Evolutionary conservation across 768 basidiomycete genomes (phyloP).

Genomic region (Suillus hirtellus): DNA sequence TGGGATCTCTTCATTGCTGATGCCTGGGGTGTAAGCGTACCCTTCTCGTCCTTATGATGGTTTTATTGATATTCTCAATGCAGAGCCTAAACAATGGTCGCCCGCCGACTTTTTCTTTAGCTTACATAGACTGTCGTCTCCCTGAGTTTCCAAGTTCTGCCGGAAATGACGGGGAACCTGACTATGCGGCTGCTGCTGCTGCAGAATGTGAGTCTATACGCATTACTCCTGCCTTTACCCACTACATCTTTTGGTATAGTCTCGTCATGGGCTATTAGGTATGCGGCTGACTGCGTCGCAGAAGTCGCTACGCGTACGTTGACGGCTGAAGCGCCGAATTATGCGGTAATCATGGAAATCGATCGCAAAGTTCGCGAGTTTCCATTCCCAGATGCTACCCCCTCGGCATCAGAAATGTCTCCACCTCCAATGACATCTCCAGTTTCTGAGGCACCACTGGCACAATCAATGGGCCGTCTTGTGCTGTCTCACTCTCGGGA

Average conservation of each 20-base stretch:
- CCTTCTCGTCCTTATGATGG: background rate
- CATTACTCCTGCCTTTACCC: background rate
- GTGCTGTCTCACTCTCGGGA: constrained; percentile 38
- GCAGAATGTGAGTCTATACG: constrained; percentile 28
- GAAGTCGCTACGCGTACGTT: constrained; percentile 63
- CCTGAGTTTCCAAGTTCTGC: constrained; percentile 37
- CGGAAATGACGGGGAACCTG: constrained; percentile 14
- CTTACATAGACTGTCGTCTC: constrained; percentile 67
- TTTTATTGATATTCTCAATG: constrained; percentile 15
- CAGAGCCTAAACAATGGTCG: constrained; percentile 72
- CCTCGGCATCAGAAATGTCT: constrained; percentile 32
- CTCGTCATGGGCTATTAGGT: constrained; percentile 61
- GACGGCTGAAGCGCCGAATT: constrained; percentile 63
- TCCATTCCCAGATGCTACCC: constrained; percentile 47
- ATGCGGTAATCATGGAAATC: constrained; percentile 64
- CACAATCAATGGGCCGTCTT: constrained; percentile 40
- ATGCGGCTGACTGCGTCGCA: constrained; percentile 64
- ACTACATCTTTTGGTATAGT: constrained; percentile 37
- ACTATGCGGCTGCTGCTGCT: too few species aligned
- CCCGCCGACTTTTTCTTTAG: constrained; percentile 65
- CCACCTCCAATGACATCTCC: constrained; percentile 5
- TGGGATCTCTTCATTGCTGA: constrained; percentile 81
- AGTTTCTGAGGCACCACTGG: constrained; percentile 16
- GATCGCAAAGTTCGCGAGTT: constrained; percentile 71
- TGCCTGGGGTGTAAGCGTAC: constrained; percentile 55